Evolutionary conservation across 2,329 filamentous ascomycete genomes (phyloP), one percentile per base, ranked within the genome.

Genomic region (Beauveria medogensis): DNA sequence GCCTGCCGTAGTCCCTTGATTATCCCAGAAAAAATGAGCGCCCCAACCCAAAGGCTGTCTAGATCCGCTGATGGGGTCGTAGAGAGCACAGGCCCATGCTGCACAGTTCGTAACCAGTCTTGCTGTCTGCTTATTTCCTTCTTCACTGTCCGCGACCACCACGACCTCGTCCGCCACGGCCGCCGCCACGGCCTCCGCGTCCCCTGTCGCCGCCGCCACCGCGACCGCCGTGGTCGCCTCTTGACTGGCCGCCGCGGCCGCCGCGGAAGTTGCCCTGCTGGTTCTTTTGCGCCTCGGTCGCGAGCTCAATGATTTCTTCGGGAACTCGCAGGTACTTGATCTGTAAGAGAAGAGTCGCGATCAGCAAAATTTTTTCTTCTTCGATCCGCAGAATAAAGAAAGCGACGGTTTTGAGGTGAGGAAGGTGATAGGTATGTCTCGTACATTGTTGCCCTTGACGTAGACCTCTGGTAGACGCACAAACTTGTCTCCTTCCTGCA

Each of bases 281-380:
- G 65, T 82, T 82, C 71, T 90, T 88, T 74, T 97, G 93, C 71
- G 94, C 90, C 67, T 97, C 93, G 80, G 92, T 96, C 26, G 94
- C 92, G 44, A 91, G 76, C 65, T 97, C 93, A 76, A 99, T 90
- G 64, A 99, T 95, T 75, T 97, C 93, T 76, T 99, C 93, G 57
- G 93, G 92, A 3, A 99, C 91, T 69, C 93, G 87, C 37, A 99
- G 84, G 77, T 96, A 99, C 81, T 99, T 99, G 79, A 99, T 99
- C 94, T 97, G 71, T 46, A 26, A 52, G 22, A 26, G 22, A 14
- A 30, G 28, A 43, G 24, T 6, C 6, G 20, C 41, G 18, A 22
- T 41, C 10, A 55, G 52, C 24, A 14, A 8, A 4, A 4, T 5
- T 40, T n/a, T 14, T 44, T 40, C 4, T 24, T 24, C 1, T 5